A percentile compares a stretch with the other conserved stretches of the same genome.
Evolutionary conservation across 805 yeast genomes (phyloP).

Genomic region (Limtongia smithiae): DNA sequence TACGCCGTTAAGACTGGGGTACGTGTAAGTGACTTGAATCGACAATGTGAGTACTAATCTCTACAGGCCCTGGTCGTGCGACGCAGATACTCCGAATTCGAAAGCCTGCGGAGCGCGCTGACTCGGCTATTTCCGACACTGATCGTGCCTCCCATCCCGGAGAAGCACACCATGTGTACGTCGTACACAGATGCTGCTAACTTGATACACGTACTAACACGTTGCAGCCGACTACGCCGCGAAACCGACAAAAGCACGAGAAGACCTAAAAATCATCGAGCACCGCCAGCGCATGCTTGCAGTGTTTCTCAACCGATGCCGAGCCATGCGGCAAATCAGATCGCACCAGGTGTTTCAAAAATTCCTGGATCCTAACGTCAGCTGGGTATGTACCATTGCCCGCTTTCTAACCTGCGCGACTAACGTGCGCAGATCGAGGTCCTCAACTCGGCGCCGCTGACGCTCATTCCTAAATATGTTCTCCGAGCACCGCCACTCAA

Average conservation of each 20-base stretch:
- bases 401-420: neutral
- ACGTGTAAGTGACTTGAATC: neutral
- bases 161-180: slow-evolving; percentile 59
- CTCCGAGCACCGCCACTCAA: slow-evolving; percentile 59
- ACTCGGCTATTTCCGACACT: slow-evolving; percentile 72
- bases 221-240: slow-evolving; percentile 42
- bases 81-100: slow-evolving; percentile 90
- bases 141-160: slow-evolving; percentile 92
- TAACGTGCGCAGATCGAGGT: slow-evolving; percentile 50
- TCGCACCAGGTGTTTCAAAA: slow-evolving; percentile 62
- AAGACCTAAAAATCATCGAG: slow-evolving; percentile 47
- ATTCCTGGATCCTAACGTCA: slow-evolving; percentile 80
- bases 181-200: neutral
- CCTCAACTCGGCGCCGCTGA: slow-evolving; percentile 52
- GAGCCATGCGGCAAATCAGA: slow-evolving; percentile 52
- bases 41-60: neutral
- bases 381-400: slow-evolving; percentile 47
- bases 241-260: slow-evolving; percentile 45
- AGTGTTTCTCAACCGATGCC: slow-evolving; percentile 74
- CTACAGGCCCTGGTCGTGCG: slow-evolving; percentile 50
- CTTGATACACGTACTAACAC: neutral
- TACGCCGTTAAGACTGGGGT: slow-evolving; percentile 70
- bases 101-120: slow-evolving; percentile 68
- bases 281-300: slow-evolving; percentile 73
- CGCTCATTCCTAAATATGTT: slow-evolving; percentile 50